phyloP scores from a whole-genome alignment of 2,329 filamentous ascomycete species.

The Colletotrichum sublineola region DNA sequence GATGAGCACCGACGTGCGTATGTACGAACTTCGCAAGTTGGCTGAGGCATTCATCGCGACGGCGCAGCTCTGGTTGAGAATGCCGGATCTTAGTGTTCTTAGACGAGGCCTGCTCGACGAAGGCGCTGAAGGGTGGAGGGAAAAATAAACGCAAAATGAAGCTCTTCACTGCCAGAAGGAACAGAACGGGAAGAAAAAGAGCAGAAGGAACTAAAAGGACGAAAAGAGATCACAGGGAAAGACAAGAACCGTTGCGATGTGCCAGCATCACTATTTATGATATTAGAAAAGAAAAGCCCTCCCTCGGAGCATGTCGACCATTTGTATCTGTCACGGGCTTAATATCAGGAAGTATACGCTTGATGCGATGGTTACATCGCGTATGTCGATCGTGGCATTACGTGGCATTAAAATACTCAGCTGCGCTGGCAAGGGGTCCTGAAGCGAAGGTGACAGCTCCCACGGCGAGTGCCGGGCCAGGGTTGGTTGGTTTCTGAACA shows the following conservation, averaged over 20 bases:
- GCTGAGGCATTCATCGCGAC: constrained; percentile 16
- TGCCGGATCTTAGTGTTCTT: neutral
- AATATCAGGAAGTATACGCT: neutral
- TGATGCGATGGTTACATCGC: neutral
- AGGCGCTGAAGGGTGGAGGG: neutral
- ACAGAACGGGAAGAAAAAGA: neutral
- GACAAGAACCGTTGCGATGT: neutral
- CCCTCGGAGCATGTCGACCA: neutral
- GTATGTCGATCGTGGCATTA: neutral
- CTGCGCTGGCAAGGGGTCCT: neutral
- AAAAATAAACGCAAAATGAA: neutral
- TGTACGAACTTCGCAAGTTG: constrained; percentile 11
- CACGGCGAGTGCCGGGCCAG: neutral
- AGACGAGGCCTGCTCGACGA: neutral
- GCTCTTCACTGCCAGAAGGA: too few relatives aligned
- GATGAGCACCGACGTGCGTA: constrained; percentile 15
- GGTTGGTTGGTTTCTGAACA: neutral
- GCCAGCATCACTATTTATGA: neutral
- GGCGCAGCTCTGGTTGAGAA: too few relatives aligned
- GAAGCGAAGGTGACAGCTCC: neutral
- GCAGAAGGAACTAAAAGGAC: too few relatives aligned
- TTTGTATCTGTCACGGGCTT: neutral
- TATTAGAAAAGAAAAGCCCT: neutral
- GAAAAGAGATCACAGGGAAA: neutral
- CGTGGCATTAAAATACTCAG: neutral